These are phyloP conservation scores for Begonia peltatifolia DNA, from an alignment of 306 rosid genomes.

Conservation along the genomic window DNA sequence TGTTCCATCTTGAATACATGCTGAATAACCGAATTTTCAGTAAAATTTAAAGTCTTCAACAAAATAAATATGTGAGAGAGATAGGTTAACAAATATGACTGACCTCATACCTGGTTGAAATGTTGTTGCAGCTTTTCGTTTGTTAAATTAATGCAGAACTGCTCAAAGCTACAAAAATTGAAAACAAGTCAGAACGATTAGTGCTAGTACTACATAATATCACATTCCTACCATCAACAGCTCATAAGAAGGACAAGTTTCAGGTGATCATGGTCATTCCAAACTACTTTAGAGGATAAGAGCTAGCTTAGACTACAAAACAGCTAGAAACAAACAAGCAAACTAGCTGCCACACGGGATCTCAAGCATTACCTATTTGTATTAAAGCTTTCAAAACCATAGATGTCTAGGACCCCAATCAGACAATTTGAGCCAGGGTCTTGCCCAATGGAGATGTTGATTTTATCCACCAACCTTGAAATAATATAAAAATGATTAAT, in stretches of 20 bases:
- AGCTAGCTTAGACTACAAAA: conserved; percentile 4
- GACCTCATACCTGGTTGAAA: conserved; percentile 99
- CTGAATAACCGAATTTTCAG: conserved; percentile 34
- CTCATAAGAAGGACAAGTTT: not conserved
- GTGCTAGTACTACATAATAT: conserved; percentile 2
- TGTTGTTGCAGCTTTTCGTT: conserved; percentile 97
- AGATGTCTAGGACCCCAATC: conserved; percentile 88
- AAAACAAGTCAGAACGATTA: conserved; percentile 9
- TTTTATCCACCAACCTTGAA: conserved; percentile 79
- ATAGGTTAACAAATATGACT: conserved; percentile 47
- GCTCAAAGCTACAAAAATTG: conserved; percentile 67
- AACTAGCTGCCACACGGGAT: not conserved
- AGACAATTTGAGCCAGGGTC: conserved; percentile 54
- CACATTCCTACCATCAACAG: conserved; percentile 1
- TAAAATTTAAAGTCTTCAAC: conserved; percentile 21
- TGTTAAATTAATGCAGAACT: conserved; percentile 77
- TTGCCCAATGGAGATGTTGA: conserved; percentile 82
- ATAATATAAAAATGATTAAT: conserved; percentile 1
- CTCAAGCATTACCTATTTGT: conserved; percentile 40
- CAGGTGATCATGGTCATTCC: conserved; percentile 3
- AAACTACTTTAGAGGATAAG: not conserved
- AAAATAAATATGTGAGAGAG: conserved; percentile 12
- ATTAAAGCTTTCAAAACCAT: conserved; percentile 86
- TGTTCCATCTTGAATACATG: conserved; percentile 94
- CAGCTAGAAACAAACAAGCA: conserved; percentile 1